A percentile compares a stretch with the other conserved stretches of the same genome.
Conservation (phyloP, 108 stramenopile species). For the Fistulifera pelliculosa region DNA sequence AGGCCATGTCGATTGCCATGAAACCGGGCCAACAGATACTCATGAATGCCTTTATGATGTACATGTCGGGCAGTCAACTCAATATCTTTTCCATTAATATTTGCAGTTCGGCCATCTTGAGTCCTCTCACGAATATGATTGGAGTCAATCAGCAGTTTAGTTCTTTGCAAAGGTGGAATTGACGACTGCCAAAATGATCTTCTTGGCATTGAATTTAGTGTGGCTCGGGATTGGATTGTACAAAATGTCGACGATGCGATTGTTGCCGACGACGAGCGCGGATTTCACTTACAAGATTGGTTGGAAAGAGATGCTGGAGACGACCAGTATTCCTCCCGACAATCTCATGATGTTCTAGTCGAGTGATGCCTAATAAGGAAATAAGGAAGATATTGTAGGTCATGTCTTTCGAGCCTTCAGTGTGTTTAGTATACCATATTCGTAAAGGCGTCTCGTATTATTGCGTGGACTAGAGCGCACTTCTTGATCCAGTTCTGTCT, state of each 20-base stretch:
- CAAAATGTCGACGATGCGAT: constrained; percentile 91
- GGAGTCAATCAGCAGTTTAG: constrained; percentile 49
- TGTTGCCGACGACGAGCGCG: constrained; percentile 88
- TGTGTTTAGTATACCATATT: no score
- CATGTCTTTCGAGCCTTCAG: no score
- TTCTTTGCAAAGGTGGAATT: constrained; percentile 56
- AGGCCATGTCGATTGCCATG: constrained; percentile 83
- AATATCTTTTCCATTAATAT: constrained; percentile 90
- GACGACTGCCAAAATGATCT: constrained; percentile 67
- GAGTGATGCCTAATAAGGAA: no score
- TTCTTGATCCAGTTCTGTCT: no score
- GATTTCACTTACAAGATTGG: constrained; percentile 87
- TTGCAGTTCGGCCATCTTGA: constrained; percentile 77
- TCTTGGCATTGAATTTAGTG: constrained; percentile 71
- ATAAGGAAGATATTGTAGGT: no score
- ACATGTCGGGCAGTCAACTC: constrained; percentile 87
- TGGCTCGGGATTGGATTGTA: constrained; percentile 87
- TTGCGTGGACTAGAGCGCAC: no score
- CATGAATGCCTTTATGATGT: constrained; percentile 96
- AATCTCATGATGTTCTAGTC: constrained; percentile 1
- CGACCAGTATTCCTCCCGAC: constrained; percentile 75
- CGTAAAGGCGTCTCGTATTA: no score
- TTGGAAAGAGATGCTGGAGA: constrained; percentile 87
- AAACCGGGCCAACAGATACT: constrained; percentile 79
- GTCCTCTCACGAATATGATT: constrained; percentile 71